These are phyloP conservation scores for Globisporangium perplexum DNA, from an alignment of 352 stramenopile species.

Conservation along the genomic window DNA sequence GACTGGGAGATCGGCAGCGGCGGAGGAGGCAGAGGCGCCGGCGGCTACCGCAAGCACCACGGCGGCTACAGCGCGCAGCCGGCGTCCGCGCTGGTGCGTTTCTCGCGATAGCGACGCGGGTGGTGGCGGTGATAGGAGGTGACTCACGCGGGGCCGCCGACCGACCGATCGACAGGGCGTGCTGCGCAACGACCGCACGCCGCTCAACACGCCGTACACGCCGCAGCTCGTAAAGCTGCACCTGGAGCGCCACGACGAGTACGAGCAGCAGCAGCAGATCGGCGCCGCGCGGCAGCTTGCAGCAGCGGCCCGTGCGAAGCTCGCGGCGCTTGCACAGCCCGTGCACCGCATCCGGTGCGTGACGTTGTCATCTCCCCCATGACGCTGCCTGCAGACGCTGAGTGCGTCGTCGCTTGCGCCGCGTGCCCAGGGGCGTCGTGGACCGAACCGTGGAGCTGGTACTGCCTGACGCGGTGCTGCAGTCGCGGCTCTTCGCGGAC, in stretches of 20 bases:
- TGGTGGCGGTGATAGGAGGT: neutral
- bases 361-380: no score
- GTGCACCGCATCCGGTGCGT: constrained; percentile 43
- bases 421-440: constrained; percentile 21
- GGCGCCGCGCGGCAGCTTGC: constrained; percentile 22
- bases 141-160: neutral
- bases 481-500: constrained; percentile 31
- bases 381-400: neutral
- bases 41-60: constrained; percentile 34
- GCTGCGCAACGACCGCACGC: constrained; percentile 65
- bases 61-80: constrained; percentile 36
- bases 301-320: constrained; percentile 40
- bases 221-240: constrained; percentile 82
- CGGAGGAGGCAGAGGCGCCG: neutral
- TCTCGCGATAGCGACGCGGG: no score
- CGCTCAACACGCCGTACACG: constrained; percentile 81
- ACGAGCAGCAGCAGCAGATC: constrained; percentile 28
- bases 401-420: neutral
- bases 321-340: constrained; percentile 27
- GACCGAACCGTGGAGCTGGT: constrained; percentile 26
- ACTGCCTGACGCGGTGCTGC: constrained; percentile 32
- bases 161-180: constrained; percentile 52
- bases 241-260: constrained; percentile 54
- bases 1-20: constrained; percentile 35
- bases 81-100: constrained; percentile 24